Conservation (phyloP, 2,329 filamentous ascomycete genomes). For the Fusarium incarnatum region DNA sequence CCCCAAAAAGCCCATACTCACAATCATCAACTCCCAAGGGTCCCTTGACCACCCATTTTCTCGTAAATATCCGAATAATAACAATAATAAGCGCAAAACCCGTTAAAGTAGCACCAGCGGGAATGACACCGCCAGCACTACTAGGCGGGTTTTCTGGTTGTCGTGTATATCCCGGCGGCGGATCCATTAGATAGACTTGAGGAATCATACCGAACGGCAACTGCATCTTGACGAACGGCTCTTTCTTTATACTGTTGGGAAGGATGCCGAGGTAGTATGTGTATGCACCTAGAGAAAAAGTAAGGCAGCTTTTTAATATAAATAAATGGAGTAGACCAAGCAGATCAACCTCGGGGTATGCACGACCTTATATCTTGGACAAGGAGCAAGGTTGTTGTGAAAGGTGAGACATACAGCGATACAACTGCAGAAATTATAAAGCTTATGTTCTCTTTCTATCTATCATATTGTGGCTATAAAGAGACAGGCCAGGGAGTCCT, state of each 20-base stretch:
- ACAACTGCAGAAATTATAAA: background rate
- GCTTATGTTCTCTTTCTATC: background rate
- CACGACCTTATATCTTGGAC: conserved; percentile 33
- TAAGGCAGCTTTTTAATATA: background rate
- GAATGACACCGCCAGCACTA: conserved; percentile 40
- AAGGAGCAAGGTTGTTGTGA: conserved; percentile 11
- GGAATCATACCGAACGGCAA: conserved; percentile 55
- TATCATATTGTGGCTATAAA: background rate
- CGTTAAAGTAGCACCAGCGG: conserved; percentile 42
- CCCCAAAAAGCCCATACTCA: background rate
- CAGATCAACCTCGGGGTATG: conserved; percentile 5
- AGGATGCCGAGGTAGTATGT: background rate
- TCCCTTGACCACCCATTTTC: conserved; percentile 46
- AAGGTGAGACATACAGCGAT: background rate
- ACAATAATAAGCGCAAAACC: conserved; percentile 41
- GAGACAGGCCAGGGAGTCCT: background rate
- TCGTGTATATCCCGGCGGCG: conserved; percentile 43
- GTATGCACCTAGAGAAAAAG: background rate
- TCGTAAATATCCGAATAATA: conserved; percentile 44
- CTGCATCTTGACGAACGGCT: background rate
- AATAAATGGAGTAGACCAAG: conserved; percentile 1
- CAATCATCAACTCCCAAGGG: conserved; percentile 47
- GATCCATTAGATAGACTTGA: conserved; percentile 66
- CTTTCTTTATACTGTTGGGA: background rate
- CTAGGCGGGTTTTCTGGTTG: conserved; percentile 36